Percentiles rank a stretch among this genome's conserved stretches.
These are phyloP conservation scores for Colletotrichum cuscutae DNA, from an alignment of 2,329 filamentous ascomycete species.

Conservation along the genomic window DNA sequence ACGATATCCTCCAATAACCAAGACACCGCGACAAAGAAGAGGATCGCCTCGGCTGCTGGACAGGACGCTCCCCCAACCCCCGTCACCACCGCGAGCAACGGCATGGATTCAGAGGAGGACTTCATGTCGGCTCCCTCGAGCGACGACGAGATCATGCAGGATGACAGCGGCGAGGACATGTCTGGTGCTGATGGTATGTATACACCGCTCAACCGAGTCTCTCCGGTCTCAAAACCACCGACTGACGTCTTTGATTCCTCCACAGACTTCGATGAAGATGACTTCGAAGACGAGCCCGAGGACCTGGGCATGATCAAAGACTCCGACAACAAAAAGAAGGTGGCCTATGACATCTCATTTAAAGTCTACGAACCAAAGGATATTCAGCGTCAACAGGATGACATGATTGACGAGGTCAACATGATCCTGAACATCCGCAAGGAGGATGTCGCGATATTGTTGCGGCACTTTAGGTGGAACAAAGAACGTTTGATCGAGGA, in stretches of 20 bases:
- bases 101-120: conserved; percentile 96
- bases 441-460: conserved; percentile 89
- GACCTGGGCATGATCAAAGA: conserved; percentile 69
- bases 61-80: conserved; percentile 62
- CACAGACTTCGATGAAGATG: conserved; percentile 66
- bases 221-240: conserved; percentile 14
- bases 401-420: conserved; percentile 89
- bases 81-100: conserved; percentile 63
- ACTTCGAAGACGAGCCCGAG: conserved; percentile 68
- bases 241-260: conserved; percentile 10
- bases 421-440: conserved; percentile 89
- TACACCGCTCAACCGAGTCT: conserved; percentile 31
- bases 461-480: conserved; percentile 94
- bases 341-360: conserved; percentile 85
- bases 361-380: conserved; percentile 83
- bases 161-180: conserved; percentile 80
- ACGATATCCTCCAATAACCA: conserved; percentile 60
- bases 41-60: conserved; percentile 63
- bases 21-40: conserved; percentile 61
- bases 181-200: conserved; percentile 62
- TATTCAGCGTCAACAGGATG: conserved; percentile 86
- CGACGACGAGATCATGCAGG: conserved; percentile 78
- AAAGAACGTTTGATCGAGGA: conserved; percentile 94
- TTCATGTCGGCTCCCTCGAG: conserved; percentile 88
- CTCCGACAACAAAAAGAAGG: conserved; percentile 75